These are phyloP conservation scores for Mucor plumbeus DNA, from an alignment of 371 early-diverging fungal species.

Conservation along the genomic window DNA sequence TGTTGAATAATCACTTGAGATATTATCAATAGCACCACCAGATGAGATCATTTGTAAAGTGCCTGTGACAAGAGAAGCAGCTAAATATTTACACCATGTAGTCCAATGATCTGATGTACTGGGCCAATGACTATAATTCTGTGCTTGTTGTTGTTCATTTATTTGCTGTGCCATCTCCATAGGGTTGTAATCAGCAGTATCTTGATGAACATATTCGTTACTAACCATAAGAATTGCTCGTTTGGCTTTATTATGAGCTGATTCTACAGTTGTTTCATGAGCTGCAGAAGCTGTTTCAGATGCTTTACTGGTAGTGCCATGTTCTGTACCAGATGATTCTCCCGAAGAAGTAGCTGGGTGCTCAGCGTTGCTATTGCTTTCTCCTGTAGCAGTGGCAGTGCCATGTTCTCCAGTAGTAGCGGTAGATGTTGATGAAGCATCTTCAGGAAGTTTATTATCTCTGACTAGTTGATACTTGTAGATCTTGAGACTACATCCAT, in stretches of 20 bases:
- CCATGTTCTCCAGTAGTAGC: neutral
- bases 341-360: neutral
- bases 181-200: constrained; percentile 5
- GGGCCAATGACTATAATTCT: neutral
- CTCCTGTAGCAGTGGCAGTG: neutral
- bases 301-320: neutral
- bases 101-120: neutral
- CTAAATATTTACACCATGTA: constrained; percentile 15
- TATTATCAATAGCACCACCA: neutral
- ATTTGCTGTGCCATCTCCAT: neutral
- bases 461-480: constrained; percentile 39
- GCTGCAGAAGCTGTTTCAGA: neutral
- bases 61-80: neutral
- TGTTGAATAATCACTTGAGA: neutral
- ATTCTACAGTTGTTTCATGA: neutral
- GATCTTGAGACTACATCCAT: constrained; percentile 36
- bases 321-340: neutral
- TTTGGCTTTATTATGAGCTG: constrained; percentile 13
- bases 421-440: constrained; percentile 8
- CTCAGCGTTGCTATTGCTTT: neutral
- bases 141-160: neutral
- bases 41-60: constrained; percentile 14
- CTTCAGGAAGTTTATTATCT: constrained; percentile 29
- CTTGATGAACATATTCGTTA: neutral
- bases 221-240: constrained; percentile 15